Percentiles rank a stretch among this genome's conserved stretches.
Evolutionary conservation across 148 eudicot genomes (phyloP).

Genomic region (Polygonum maritimum): DNA sequence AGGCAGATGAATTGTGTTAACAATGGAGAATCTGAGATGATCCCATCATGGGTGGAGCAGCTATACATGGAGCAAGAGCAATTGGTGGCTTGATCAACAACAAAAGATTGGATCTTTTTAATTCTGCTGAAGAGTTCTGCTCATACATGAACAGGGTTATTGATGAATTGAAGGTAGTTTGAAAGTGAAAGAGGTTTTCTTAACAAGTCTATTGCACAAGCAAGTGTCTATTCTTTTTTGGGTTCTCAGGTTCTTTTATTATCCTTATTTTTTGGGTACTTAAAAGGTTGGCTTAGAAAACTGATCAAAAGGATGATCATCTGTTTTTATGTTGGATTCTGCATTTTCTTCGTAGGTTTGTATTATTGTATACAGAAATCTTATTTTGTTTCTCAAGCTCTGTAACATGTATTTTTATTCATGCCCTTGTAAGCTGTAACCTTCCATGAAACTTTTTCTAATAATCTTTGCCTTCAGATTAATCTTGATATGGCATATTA

Average conservation of each 20-base stretch:
- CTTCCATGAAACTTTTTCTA: background rate
- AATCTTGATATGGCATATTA: background rate
- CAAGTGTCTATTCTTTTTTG: background rate
- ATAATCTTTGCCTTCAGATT: background rate
- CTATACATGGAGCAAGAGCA: constrained; percentile 75
- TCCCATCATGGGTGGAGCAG: constrained; percentile 68
- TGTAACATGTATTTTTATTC: background rate
- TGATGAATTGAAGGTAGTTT: background rate
- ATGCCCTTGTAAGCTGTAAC: background rate
- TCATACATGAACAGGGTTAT: background rate
- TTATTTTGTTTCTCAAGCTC: background rate
- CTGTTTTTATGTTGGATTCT: constrained; percentile 14
- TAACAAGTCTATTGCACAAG: background rate
- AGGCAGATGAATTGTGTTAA: constrained; percentile 25
- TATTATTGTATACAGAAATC: background rate
- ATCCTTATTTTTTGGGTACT: background rate
- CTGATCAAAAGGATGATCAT: background rate
- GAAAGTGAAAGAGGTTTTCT: too few relatives aligned
- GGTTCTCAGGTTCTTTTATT: background rate
- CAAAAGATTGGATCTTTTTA: background rate
- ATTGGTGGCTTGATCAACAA: constrained; percentile 40
- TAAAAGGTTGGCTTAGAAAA: background rate
- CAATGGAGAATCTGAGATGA: constrained; percentile 34
- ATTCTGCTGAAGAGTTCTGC: background rate
- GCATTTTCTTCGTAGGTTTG: constrained; percentile 1